Conservation (phyloP, 345 rosid species). For the Bruguiera gymnorhiza region DNA sequence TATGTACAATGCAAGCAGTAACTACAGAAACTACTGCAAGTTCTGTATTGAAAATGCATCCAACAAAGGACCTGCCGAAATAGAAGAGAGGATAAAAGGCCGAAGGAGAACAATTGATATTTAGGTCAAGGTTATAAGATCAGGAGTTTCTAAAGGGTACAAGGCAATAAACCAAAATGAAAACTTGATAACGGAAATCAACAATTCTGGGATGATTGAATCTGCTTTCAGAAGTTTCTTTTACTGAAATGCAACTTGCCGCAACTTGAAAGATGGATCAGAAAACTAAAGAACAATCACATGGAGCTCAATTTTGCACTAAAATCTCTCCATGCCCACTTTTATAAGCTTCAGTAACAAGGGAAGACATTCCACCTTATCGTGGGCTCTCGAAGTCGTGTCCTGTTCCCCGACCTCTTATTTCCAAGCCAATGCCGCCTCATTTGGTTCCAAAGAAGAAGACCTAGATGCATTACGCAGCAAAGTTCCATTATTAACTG, state of each 20-base stretch:
- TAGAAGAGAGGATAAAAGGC: no score
- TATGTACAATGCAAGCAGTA: neutral
- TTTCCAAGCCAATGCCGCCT: conserved; percentile 69
- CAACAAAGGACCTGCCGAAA: no score
- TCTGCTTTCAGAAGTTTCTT: no score
- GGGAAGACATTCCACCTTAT: conserved; percentile 45
- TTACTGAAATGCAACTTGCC: neutral
- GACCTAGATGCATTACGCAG: conserved; percentile 38
- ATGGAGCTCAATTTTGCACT: neutral
- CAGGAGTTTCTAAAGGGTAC: no score
- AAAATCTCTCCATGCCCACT: neutral
- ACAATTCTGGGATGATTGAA: no score
- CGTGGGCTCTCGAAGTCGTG: conserved; percentile 54
- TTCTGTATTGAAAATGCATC: no score
- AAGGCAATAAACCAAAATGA: no score
- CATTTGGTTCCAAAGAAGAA: conserved; percentile 65
- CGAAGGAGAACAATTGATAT: no score
- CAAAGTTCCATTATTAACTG: conserved; percentile 7
- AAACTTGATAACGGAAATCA: no score
- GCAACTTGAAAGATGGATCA: neutral
- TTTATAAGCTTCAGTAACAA: neutral
- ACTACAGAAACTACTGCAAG: neutral
- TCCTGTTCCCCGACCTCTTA: conserved; percentile 33
- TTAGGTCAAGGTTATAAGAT: no score
- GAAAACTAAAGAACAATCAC: neutral